Percentiles rank a stretch among this genome's conserved stretches.
phyloP scores from a whole-genome alignment of 805 yeast species.

The Saccharomycopsis amapae region DNA sequence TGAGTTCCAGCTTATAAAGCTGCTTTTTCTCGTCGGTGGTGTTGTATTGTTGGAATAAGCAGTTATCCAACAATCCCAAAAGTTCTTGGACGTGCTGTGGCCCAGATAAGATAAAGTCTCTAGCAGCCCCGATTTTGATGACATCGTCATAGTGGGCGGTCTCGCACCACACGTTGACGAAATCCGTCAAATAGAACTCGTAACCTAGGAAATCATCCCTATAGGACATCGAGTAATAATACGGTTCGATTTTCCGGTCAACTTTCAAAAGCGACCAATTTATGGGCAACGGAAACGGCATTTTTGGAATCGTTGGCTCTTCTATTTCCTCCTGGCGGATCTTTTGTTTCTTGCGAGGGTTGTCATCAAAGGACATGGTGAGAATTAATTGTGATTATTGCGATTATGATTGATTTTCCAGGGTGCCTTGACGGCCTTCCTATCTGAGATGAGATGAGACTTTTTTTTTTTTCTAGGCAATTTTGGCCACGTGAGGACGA shows the following conservation, averaged over 20 bases:
- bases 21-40: not conserved
- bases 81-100: conserved; percentile 5
- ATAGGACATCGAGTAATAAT: conserved; percentile 15
- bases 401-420: no score
- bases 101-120: not conserved
- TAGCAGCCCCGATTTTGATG: not conserved
- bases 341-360: no score
- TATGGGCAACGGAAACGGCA: conserved; percentile 7
- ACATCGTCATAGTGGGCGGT: conserved; percentile 2
- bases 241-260: conserved; percentile 2
- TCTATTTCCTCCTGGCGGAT: no score
- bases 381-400: no score
- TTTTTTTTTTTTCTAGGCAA: no score
- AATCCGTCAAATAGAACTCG: conserved; percentile 16
- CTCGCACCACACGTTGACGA: conserved; percentile 15
- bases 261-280: conserved; percentile 11
- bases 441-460: no score
- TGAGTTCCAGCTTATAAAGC: conserved; percentile 6
- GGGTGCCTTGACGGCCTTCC: no score
- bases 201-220: conserved; percentile 8
- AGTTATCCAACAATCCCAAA: conserved; percentile 13
- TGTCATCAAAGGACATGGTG: no score
- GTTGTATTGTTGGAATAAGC: conserved; percentile 15
- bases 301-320: no score
- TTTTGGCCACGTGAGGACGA: no score